Base-by-base conservation (phyloP, 306 rosid species). In the Quercus berberidifolia region DNA sequence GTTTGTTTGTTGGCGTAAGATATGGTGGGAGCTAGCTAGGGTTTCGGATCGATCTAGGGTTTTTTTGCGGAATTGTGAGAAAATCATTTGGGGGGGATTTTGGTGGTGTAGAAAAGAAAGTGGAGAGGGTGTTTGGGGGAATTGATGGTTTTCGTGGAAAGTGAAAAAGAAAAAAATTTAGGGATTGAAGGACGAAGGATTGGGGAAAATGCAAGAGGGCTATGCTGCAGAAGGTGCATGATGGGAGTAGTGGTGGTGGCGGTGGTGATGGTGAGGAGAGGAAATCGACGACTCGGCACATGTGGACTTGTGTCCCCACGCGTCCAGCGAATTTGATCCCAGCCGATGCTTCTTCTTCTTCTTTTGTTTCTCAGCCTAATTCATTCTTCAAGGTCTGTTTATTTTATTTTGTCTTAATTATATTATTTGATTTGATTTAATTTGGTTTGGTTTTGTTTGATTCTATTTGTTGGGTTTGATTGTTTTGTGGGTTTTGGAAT, bases 91-190 rank as follows among this genome's bases (percentile, higher is more conserved):
- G 43, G 5, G 5, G 33, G 33, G 33, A 31, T 31, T 31, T 31
- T 31, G 35, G 46, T 8, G 46, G 46, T 8, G 46, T 41, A 2
- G 46, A 41, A n/a, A 23, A 46, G 72, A 21, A 68, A 38, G 38
- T 33, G 25, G 49, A 19, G 72, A 14, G 65, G 30, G 28, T 18
- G 15, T 68, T 68, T 41, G 11, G 46, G 26, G 74, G 97, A 84
- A 92, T 95, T 93, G 96, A 95, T 95, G 99, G 88, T 95, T 87
- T 91, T 84, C 83, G 85, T 89, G 78, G 82, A 86, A 93, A 68
- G 35, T 10, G 84, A 76, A 77, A 91, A 85, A 75, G 84, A 41
- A 41, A 41, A 41, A 41, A 41, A 41, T 41, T 41, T 58, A 82
- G 85, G 91, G 91, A 86, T 94, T 91, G 90, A 90, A 83, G 72